A percentile compares a stretch with the other conserved stretches of the same genome.
These are phyloP conservation scores for Trichoderma asperellum DNA, from an alignment of 2,329 filamentous ascomycete genomes.

Conservation along the genomic window DNA sequence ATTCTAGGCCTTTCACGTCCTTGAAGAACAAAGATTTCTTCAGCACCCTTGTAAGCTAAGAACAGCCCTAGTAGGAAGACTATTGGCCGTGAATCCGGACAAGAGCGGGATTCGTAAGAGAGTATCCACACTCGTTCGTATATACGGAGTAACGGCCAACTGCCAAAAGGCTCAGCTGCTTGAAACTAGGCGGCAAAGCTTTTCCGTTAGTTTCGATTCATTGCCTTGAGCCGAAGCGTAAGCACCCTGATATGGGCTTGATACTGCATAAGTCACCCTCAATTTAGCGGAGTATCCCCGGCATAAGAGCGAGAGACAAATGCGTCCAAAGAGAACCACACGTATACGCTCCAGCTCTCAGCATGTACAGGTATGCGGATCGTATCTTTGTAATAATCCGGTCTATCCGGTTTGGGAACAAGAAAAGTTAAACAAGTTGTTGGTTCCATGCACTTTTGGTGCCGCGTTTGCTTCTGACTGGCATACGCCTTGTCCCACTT, in stretches of 20 bases:
- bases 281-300: conserved; percentile 25
- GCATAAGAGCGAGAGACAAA: conserved; percentile 18
- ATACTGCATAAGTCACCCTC: conserved; percentile 13
- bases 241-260: conserved; percentile 16
- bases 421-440: neutral
- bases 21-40: conserved; percentile 10
- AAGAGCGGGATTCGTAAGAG: neutral
- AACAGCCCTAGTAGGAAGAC: neutral
- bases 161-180: neutral
- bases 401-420: conserved; percentile 15
- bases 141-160: neutral
- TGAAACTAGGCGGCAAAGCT: neutral
- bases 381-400: neutral
- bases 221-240: neutral
- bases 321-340: neutral
- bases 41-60: conserved; percentile 15
- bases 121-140: conserved; percentile 2
- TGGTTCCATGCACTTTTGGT: conserved; percentile 7
- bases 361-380: neutral
- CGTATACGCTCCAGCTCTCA: neutral
- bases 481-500: conserved; percentile 17
- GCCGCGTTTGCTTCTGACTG: neutral
- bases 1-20: conserved; percentile 9
- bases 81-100: neutral
- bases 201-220: neutral